Percentiles rank a stretch among this genome's conserved stretches.
These are phyloP conservation scores for Blastobotrys terrestris DNA, from an alignment of 805 yeast genomes.

Conservation along the genomic window DNA sequence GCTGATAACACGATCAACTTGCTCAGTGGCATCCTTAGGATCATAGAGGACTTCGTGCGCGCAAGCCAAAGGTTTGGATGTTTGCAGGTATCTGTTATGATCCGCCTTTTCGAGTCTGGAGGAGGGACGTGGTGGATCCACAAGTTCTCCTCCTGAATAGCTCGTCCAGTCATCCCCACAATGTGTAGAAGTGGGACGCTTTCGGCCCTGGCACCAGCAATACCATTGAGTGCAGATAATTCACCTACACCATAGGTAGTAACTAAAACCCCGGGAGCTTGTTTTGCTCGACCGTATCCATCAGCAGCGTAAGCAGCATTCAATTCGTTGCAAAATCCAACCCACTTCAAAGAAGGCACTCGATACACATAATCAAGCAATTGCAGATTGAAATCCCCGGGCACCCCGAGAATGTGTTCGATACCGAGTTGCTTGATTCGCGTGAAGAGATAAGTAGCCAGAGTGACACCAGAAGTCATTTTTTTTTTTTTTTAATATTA, in stretches of 20 bases:
- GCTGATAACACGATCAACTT: conserved; percentile 62
- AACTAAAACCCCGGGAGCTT: conserved; percentile 55
- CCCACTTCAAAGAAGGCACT: conserved; percentile 52
- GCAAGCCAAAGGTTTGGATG: conserved; percentile 54
- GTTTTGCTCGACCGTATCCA: conserved; percentile 68
- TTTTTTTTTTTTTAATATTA: not conserved
- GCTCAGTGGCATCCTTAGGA: conserved; percentile 43
- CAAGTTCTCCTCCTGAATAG: conserved; percentile 31
- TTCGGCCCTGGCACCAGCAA: conserved; percentile 80
- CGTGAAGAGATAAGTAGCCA: conserved; percentile 30
- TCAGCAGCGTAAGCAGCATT: conserved; percentile 89
- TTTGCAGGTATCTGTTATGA: conserved; percentile 57
- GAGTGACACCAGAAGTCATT: conserved; percentile 9
- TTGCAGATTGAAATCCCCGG: conserved; percentile 40
- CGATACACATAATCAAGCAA: conserved; percentile 34
- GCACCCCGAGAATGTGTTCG: conserved; percentile 36
- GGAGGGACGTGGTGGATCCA: conserved; percentile 37
- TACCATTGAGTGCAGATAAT: conserved; percentile 74
- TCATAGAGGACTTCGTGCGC: conserved; percentile 45
- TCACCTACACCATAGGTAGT: conserved; percentile 92
- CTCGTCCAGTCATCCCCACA: conserved; percentile 66
- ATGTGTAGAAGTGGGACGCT: conserved; percentile 73
- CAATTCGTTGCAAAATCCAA: conserved; percentile 83
- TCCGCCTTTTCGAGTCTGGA: conserved; percentile 36
- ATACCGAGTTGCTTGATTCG: conserved; percentile 32